Conservation (phyloP, 345 rosid genomes). For the Citrus sp. region DNA sequence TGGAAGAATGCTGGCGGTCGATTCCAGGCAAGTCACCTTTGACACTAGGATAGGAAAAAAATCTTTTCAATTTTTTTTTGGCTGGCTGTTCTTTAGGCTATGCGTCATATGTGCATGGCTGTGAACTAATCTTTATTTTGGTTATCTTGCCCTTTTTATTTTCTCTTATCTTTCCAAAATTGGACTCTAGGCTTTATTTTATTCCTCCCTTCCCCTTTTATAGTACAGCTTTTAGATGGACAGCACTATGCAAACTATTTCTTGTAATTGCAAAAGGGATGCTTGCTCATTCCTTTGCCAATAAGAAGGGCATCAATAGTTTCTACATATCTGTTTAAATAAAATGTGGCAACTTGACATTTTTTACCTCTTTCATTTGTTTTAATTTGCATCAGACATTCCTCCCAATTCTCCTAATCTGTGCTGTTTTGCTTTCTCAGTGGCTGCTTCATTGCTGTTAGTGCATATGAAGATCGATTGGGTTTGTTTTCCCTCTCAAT, state of each 20-base stretch:
- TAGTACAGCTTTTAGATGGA: neutral
- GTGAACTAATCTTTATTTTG: neutral
- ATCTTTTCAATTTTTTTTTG: neutral
- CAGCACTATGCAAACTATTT: neutral
- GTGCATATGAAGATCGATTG: conserved; percentile 81
- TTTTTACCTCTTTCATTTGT: neutral
- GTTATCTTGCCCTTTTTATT: neutral
- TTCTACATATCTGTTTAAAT: neutral
- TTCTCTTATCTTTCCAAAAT: neutral
- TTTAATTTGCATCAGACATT: neutral
- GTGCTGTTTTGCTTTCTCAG: conserved; percentile 36
- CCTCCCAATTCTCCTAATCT: conserved; percentile 5
- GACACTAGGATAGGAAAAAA: neutral
- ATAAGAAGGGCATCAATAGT: neutral
- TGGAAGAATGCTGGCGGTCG: conserved; percentile 85
- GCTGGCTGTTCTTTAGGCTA: neutral
- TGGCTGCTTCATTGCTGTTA: conserved; percentile 73
- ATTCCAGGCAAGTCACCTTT: conserved; percentile 59
- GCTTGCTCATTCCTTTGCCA: neutral
- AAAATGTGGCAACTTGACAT: neutral
- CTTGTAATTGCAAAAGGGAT: neutral
- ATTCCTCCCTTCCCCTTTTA: neutral
- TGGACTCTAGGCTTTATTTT: neutral
- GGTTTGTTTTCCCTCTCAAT: conserved; percentile 77
- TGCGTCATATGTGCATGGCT: neutral